Base-by-base conservation (phyloP, 768 basidiomycete species). In the Hemileccinum impolitum region DNA sequence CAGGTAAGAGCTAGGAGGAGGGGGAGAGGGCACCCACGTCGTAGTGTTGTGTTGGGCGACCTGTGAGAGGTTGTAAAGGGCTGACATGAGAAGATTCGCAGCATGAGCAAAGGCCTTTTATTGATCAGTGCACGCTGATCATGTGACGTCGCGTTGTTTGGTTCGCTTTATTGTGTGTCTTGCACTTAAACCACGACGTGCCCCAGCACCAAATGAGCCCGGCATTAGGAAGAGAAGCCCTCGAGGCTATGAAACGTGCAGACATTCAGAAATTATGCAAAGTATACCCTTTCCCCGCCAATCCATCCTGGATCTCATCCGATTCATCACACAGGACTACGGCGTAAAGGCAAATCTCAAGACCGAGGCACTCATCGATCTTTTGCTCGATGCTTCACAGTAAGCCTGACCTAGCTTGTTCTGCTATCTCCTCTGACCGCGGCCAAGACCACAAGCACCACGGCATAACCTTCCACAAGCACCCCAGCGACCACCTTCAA, bases 341-440 rank as follows among this genome's bases (percentile, higher is more conserved):
- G 87, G 87, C 50, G 80, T 91, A 52, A 87, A 79, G 68, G 89
- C 89, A 39, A 90, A 90, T 67, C 77, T 90, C 61, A 90, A 87
- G 72, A 80, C 85, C 19, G 86, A 89, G 59, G 82, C 80, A 40
- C 72, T 91, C 54, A 88, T 91, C 59, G 84, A 89, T 61, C 73
- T 87, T 15, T 70, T 91, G 23, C 70, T 87, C 13, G 80, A 84
- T 57, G 77, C 74, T 14, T 68, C 70, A 26, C 69, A 66, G 54
- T 70, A 61, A 52, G 73, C 65, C 44, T 62, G 67, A 62, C 60
- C 65, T 14, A 70, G 23, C 71, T 72, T 43, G 67, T 65, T 36
- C 65, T 68, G 43, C 62, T 54, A 46, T 44, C 52, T 71, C 19
- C 74, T 71, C 62, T 72, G 64, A 62, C 58, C 5, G n/a, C 25